phyloP scores from a whole-genome alignment of 179 eudicot genomes.

The Gypsophila paniculata region DNA sequence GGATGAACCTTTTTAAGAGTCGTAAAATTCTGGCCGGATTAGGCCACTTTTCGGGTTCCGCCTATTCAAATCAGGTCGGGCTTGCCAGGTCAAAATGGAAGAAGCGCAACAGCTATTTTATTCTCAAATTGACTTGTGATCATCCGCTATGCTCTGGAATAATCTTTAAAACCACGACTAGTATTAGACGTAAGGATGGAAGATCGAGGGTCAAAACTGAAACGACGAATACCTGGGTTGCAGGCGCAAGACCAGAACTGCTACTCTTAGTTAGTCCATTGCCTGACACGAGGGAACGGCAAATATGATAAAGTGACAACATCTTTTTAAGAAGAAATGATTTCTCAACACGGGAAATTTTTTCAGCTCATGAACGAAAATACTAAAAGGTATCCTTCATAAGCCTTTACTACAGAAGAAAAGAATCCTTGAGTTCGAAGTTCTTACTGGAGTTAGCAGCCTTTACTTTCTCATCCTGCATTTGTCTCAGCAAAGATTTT shows the following conservation, averaged over 20 bases:
- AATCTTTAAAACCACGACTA: too few relatives aligned
- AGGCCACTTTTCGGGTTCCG: too few relatives aligned
- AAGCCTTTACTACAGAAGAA: slow-evolving; percentile 9
- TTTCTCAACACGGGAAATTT: background rate
- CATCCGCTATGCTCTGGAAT: too few relatives aligned
- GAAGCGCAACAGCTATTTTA: too few relatives aligned
- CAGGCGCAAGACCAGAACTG: slow-evolving; percentile 30
- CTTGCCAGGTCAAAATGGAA: too few relatives aligned
- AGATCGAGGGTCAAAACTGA: background rate
- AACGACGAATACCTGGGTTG: slow-evolving; percentile 38
- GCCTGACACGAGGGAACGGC: slow-evolving; percentile 29
- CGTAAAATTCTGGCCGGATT: too few relatives aligned
- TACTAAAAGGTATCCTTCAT: background rate
- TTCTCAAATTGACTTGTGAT: too few relatives aligned
- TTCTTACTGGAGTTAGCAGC: slow-evolving; percentile 41
- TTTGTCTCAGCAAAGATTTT: slow-evolving; percentile 42
- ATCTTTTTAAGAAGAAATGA: background rate
- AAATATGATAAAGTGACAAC: background rate
- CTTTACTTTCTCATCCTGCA: slow-evolving; percentile 45
- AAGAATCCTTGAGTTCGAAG: background rate
- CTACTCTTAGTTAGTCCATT: slow-evolving; percentile 35
- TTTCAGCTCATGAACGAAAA: background rate
- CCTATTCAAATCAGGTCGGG: too few relatives aligned
- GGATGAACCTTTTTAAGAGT: too few relatives aligned
- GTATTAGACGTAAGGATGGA: too few relatives aligned